phyloP scores from a whole-genome alignment of 176 grass and related monocot species.

The Chloris gayana region DNA sequence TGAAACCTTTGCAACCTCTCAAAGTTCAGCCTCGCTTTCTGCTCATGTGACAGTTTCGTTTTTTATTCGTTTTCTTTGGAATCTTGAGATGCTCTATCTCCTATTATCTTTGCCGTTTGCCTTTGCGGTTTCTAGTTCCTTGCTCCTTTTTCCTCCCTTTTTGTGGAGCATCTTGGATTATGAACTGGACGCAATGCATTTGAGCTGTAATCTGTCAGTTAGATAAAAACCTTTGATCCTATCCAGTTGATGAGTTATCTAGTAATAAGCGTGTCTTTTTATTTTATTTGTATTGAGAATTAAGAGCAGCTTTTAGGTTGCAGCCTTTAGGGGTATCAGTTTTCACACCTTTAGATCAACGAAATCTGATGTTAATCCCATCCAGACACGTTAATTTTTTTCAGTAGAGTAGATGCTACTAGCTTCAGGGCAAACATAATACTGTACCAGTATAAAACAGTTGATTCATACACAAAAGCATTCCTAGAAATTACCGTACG shows the following conservation, averaged over 20 bases:
- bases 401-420: neutral
- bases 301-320: neutral
- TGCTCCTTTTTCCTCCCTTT: neutral
- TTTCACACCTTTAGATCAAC: neutral
- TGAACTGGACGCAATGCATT: conserved; percentile 28
- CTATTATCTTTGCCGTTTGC: conserved; percentile 6
- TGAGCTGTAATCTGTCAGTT: neutral
- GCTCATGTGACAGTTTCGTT: conserved; percentile 10
- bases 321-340: neutral
- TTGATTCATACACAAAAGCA: neutral
- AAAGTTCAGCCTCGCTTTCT: conserved; percentile 39
- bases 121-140: neutral
- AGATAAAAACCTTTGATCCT: neutral
- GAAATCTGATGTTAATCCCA: neutral
- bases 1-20: conserved; percentile 30
- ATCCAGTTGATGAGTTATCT: neutral
- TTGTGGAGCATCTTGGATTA: neutral
- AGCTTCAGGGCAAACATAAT: neutral
- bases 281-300: neutral
- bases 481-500: neutral
- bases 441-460: neutral
- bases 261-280: neutral
- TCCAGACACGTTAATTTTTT: neutral
- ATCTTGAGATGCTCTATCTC: conserved; percentile 7
- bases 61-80: conserved; percentile 25